These are phyloP conservation scores for Kodamaea hsintzibuensis DNA, from an alignment of 805 yeast genomes.

Conservation along the genomic window DNA sequence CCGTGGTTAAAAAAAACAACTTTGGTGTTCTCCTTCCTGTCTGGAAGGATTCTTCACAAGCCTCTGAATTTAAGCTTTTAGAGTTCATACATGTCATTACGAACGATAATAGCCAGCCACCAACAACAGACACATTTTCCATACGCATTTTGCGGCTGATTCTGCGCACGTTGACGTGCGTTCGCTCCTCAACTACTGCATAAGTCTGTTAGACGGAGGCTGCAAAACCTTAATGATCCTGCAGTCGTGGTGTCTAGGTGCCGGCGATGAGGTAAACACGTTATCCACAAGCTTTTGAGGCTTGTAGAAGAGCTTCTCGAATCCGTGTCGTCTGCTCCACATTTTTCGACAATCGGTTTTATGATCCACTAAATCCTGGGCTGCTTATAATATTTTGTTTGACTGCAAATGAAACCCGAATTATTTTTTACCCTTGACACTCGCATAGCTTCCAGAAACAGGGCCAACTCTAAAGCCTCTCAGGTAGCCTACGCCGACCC, in stretches of 20 bases:
- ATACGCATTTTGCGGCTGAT: not conserved
- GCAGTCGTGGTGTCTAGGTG: not conserved
- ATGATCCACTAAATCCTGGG: not conserved
- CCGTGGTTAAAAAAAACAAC: no score
- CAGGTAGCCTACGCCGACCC: not conserved
- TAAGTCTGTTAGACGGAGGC: not conserved
- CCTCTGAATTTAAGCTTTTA: not conserved
- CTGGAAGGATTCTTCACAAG: not conserved
- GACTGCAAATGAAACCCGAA: not conserved
- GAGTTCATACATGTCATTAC: not conserved
- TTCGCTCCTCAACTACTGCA: not conserved
- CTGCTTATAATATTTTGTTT: not conserved
- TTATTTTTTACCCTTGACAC: not conserved
- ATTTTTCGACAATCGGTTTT: not conserved
- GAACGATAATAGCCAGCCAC: not conserved
- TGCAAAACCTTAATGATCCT: not conserved
- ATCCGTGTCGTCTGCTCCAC: not conserved
- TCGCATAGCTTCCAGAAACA: not conserved
- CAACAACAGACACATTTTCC: not conserved
- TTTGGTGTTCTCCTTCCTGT: not conserved
- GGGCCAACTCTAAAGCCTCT: not conserved
- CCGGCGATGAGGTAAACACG: not conserved
- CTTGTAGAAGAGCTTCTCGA: not conserved
- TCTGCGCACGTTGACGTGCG: not conserved
- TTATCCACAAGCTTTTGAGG: not conserved